These are phyloP conservation scores for Microdochium nivale DNA, from an alignment of 2,329 filamentous ascomycete genomes.

Conservation along the genomic window DNA sequence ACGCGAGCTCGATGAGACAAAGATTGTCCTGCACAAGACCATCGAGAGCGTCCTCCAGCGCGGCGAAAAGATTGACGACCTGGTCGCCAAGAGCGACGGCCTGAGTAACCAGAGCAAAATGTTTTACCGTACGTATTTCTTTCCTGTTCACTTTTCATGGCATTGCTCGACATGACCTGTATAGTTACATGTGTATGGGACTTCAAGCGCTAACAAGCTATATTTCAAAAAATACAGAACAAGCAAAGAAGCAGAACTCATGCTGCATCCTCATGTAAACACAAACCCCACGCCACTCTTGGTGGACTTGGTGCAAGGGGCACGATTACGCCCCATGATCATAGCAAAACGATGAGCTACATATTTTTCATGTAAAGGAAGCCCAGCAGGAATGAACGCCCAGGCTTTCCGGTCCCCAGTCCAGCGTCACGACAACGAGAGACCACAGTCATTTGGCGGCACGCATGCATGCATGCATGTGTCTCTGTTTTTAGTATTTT, in stretches of 20 bases:
- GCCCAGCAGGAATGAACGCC: no score
- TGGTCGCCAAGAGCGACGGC: conserved; percentile 89
- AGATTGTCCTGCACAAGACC: conserved; percentile 94
- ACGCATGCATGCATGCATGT: no score
- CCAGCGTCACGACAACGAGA: no score
- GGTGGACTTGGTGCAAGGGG: not conserved
- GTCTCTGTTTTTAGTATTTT: no score
- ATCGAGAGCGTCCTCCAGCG: conserved; percentile 83
- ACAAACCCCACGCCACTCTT: not conserved
- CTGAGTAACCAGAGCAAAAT: conserved; percentile 91
- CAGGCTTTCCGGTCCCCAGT: no score
- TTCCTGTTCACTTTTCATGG: not conserved
- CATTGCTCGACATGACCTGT: no score
- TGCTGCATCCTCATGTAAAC: conserved; percentile 63
- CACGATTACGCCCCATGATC: no score
- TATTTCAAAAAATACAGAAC: conserved; percentile 24
- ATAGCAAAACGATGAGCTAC: no score
- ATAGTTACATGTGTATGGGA: no score
- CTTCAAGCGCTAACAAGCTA: not conserved
- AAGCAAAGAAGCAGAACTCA: conserved; percentile 75
- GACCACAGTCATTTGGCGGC: no score
- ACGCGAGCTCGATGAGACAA: conserved; percentile 93
- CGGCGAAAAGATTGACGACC: conserved; percentile 91
- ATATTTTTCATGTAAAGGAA: no score
- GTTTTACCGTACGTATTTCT: conserved; percentile 70